Percentiles rank a stretch among this genome's conserved stretches.
These are phyloP conservation scores for Seminavis robusta DNA, from an alignment of 108 stramenopile species.

Conservation along the genomic window DNA sequence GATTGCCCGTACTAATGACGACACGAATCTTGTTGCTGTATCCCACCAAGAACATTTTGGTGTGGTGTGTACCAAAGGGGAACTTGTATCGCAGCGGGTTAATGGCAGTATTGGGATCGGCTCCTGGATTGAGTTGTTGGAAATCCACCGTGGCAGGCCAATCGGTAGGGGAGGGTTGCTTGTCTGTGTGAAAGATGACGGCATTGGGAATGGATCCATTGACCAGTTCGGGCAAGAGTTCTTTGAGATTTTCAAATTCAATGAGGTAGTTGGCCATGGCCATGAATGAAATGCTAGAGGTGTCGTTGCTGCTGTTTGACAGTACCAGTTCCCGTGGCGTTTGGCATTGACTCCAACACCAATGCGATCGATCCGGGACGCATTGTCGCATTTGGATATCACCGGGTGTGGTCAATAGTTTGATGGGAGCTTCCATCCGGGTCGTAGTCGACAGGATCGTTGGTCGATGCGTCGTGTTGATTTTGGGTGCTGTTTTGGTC, in stretches of 20 bases:
- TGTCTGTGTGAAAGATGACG: slow-evolving; percentile 44
- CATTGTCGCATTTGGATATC: slow-evolving; percentile 5
- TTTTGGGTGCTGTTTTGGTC: no score
- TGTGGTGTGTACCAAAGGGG: slow-evolving; percentile 57
- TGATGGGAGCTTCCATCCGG: no score
- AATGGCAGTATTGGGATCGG: slow-evolving; percentile 24
- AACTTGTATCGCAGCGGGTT: slow-evolving; percentile 17
- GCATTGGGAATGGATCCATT: slow-evolving; percentile 38
- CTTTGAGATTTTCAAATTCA: slow-evolving; percentile 40
- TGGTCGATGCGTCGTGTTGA: no score
- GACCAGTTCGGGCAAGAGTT: slow-evolving; percentile 40
- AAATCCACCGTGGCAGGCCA: no score
- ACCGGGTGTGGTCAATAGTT: slow-evolving; percentile 15
- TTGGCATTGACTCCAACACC: slow-evolving; percentile 20
- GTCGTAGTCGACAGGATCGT: no score
- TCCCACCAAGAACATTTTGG: slow-evolving; percentile 67
- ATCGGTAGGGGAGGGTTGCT: no score
- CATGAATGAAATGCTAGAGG: slow-evolving; percentile 39
- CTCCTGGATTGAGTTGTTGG: no score
- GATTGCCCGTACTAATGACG: slow-evolving; percentile 62
- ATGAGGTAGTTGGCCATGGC: slow-evolving; percentile 48
- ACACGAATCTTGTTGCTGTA: slow-evolving; percentile 49
- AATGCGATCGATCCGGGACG: no score
- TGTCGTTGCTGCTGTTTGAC: slow-evolving; percentile 4
- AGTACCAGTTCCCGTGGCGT: slow-evolving; percentile 51